A percentile compares a stretch with the other conserved stretches of the same genome.
These are phyloP conservation scores for Thalia dealbata DNA, from an alignment of 176 grass and related monocot genomes.

Conservation along the genomic window DNA sequence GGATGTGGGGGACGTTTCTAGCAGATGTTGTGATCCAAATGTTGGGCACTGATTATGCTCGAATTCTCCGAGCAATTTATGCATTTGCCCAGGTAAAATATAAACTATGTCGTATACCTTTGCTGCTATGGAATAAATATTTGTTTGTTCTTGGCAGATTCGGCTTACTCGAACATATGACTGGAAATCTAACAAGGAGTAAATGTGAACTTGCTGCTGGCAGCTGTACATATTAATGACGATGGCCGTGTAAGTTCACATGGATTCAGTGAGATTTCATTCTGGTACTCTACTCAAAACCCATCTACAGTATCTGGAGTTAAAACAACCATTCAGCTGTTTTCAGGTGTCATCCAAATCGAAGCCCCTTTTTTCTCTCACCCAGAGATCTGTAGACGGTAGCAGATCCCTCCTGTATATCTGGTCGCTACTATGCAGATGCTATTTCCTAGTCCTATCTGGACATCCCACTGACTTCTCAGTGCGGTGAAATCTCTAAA, in stretches of 20 bases:
- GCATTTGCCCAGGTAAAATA: slow-evolving; percentile 71
- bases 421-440: too few relatives aligned
- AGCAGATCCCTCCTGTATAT: too few relatives aligned
- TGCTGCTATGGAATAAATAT: neutral
- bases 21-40: slow-evolving; percentile 97
- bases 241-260: neutral
- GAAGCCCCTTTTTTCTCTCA: neutral
- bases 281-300: neutral
- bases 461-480: too few relatives aligned
- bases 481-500: too few relatives aligned
- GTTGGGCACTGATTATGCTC: slow-evolving; percentile 91
- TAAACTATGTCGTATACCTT: neutral
- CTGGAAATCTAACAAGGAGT: neutral
- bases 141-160: neutral
- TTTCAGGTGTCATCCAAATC: neutral
- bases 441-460: too few relatives aligned
- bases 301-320: slow-evolving; percentile 11
- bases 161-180: slow-evolving; percentile 13
- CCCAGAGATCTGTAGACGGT: too few relatives aligned
- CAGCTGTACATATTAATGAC: neutral
- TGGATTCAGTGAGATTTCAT: slow-evolving; percentile 7
- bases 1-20: slow-evolving; percentile 93
- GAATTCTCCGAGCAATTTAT: slow-evolving; percentile 84
- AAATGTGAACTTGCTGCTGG: neutral
- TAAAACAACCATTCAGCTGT: neutral